Conservation (phyloP, 495 filamentous ascomycete genomes). For the Rostrohypoxylon terebratum region DNA sequence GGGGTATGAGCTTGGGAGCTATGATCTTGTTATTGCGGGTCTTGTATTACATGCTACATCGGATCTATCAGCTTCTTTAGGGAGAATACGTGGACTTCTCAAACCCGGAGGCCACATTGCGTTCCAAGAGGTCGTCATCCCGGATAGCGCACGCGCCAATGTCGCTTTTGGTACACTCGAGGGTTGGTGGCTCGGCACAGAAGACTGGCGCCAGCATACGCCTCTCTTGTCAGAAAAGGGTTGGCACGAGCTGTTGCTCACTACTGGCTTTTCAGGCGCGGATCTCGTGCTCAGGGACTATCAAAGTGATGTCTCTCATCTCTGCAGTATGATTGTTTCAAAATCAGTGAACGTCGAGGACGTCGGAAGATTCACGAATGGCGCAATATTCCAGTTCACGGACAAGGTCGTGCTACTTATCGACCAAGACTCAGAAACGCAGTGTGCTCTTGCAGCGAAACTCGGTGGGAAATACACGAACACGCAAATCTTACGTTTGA, state of each 20-base stretch:
- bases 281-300: slow-evolving; percentile 47
- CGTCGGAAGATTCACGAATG: not conserved
- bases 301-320: slow-evolving; percentile 39
- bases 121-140: not conserved
- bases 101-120: not conserved
- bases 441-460: not conserved
- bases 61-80: not conserved
- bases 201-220: not conserved
- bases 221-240: not conserved
- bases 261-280: slow-evolving; percentile 55
- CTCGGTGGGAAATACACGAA: not conserved
- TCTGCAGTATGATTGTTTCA: slow-evolving; percentile 48
- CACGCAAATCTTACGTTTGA: not conserved
- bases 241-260: not conserved
- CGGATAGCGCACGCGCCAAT: not conserved
- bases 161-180: not conserved
- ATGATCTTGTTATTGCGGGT: not conserved
- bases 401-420: not conserved
- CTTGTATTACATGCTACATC: not conserved
- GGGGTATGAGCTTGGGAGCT: not conserved
- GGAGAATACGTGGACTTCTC: not conserved
- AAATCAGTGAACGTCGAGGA: not conserved
- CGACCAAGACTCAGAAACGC: not conserved
- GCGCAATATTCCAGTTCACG: not conserved
- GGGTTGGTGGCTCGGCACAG: not conserved